Evolutionary conservation across 78 protist species (phyloP).

Genomic region (Isochrysis galbana): DNA sequence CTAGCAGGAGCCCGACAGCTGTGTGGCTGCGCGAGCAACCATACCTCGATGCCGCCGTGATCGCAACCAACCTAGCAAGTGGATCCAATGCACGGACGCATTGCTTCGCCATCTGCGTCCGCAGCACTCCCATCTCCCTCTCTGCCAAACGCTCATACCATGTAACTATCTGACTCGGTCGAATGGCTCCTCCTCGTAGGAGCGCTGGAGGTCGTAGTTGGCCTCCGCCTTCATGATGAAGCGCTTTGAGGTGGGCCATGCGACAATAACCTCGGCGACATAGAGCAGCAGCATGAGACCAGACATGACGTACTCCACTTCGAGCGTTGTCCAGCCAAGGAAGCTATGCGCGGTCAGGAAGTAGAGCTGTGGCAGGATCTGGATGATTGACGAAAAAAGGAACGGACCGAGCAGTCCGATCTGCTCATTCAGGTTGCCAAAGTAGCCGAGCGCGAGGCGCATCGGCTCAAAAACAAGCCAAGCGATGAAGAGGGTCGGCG

Average conservation of each 20-base stretch:
- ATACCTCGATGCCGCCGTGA: too few relatives aligned
- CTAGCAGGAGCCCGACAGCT: too few relatives aligned
- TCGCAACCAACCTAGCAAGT: too few relatives aligned
- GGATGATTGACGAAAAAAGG: background rate
- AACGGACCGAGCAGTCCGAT: background rate
- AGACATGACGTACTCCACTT: background rate
- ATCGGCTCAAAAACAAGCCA: background rate
- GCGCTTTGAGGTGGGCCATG: background rate
- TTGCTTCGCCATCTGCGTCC: too few relatives aligned
- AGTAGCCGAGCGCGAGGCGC: background rate
- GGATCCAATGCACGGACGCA: too few relatives aligned
- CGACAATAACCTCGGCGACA: background rate
- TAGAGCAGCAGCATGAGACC: background rate
- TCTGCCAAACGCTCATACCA: too few relatives aligned
- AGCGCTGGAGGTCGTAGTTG: background rate
- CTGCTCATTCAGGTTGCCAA: background rate
- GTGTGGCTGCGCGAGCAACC: too few relatives aligned
- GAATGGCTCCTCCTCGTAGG: too few relatives aligned
- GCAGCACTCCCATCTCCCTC: too few relatives aligned
- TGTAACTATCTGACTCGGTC: too few relatives aligned
- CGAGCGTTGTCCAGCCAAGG: background rate
- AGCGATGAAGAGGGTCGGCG: background rate
- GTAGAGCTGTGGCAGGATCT: background rate
- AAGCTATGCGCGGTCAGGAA: background rate
- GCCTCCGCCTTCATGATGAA: background rate